phyloP scores from a whole-genome alignment of 2,329 filamentous ascomycete species.

The Tolypocladium ophioglossoides region DNA sequence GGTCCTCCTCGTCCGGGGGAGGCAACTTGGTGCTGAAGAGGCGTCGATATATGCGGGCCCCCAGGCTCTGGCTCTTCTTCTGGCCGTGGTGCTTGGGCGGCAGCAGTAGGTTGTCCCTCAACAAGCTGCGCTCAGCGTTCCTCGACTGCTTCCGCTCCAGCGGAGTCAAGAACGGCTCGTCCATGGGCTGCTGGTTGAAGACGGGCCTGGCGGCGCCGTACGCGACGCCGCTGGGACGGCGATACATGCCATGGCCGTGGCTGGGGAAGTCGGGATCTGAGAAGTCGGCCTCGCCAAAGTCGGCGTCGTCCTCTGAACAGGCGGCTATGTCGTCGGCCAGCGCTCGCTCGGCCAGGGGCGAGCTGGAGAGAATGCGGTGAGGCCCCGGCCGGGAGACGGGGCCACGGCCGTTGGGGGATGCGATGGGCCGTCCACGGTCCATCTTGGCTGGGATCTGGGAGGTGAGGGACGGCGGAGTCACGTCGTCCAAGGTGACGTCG shows the following conservation, averaged over 20 bases:
- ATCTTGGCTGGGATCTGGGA: not conserved
- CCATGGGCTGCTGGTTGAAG: slow-evolving; percentile 45
- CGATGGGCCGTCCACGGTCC: slow-evolving; percentile 2
- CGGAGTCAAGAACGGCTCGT: slow-evolving; percentile 39
- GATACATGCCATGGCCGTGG: slow-evolving; percentile 48
- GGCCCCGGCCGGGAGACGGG: not conserved
- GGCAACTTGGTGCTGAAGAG: slow-evolving; percentile 47
- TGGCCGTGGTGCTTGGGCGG: slow-evolving; percentile 43
- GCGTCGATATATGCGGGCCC: slow-evolving; percentile 31
- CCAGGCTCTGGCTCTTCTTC: slow-evolving; percentile 20
- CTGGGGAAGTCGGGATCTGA: slow-evolving; percentile 23
- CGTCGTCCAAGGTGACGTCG: not conserved
- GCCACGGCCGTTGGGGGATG: not conserved
- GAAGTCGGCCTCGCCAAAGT: slow-evolving; percentile 18
- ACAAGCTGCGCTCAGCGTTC: slow-evolving; percentile 47
- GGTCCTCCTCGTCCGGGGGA: slow-evolving; percentile 30
- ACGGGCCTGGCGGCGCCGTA: slow-evolving; percentile 61
- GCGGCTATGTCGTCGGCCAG: slow-evolving; percentile 57
- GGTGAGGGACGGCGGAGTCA: not conserved
- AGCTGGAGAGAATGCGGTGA: slow-evolving; percentile 38
- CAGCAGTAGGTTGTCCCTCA: slow-evolving; percentile 55
- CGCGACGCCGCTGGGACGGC: slow-evolving; percentile 66
- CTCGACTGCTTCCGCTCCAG: slow-evolving; percentile 46
- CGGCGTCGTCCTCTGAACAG: slow-evolving; percentile 45
- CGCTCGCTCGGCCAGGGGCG: slow-evolving; percentile 56